A percentile compares a stretch with the other conserved stretches of the same genome.
Conservation (phyloP, 2,329 filamentous ascomycete genomes). For the Talaromyces pinophilus region DNA sequence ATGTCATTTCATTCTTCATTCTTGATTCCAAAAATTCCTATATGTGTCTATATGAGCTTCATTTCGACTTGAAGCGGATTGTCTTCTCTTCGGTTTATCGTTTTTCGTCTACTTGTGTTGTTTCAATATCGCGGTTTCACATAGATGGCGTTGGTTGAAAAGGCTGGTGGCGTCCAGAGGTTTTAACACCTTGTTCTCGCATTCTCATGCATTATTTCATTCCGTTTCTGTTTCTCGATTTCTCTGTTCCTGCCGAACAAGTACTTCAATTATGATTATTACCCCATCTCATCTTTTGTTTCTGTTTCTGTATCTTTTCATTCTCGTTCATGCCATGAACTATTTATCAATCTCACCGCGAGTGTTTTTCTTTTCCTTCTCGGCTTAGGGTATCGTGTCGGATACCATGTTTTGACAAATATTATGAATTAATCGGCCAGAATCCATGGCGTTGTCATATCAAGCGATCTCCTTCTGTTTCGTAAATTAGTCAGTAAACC, state of each 20-base stretch:
- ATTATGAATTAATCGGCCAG: neutral
- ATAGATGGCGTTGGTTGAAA: conserved; percentile 43
- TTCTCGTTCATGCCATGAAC: neutral
- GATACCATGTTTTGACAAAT: neutral
- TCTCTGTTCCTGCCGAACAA: neutral
- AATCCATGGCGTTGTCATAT: neutral
- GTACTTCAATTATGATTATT: conserved; percentile 7
- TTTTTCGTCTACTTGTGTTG: conserved; percentile 28
- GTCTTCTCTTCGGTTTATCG: conserved; percentile 28
- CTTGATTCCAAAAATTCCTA: conserved; percentile 22
- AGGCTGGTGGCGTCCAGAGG: conserved; percentile 36
- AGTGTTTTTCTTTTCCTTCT: conserved; percentile 4
- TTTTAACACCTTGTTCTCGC: conserved; percentile 13
- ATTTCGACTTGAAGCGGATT: conserved; percentile 11
- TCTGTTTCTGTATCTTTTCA: neutral
- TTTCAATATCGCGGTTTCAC: conserved; percentile 31
- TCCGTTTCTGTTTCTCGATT: conserved; percentile 20
- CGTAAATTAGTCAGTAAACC: too few species aligned
- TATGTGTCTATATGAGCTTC: conserved; percentile 38
- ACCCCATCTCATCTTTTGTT: conserved; percentile 4
- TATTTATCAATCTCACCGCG: conserved; percentile 2
- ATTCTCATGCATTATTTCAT: conserved; percentile 18
- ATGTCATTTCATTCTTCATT: conserved; percentile 21
- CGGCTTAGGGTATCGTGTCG: neutral
- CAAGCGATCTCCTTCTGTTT: too few species aligned